Conservation (phyloP, 805 yeast species). For the Hanseniaspora valbyensis region DNA sequence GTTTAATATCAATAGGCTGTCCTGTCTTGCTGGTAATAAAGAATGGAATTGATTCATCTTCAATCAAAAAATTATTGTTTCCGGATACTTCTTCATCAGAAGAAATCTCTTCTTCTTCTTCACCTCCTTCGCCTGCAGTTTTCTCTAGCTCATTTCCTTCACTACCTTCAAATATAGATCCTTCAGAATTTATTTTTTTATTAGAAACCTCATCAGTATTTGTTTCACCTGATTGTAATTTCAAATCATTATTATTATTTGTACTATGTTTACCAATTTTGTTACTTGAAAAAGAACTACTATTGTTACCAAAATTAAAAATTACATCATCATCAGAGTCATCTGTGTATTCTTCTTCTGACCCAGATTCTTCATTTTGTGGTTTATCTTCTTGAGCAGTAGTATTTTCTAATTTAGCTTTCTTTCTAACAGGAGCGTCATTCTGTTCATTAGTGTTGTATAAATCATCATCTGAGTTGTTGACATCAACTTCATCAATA, state of each 20-base stretch:
- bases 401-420: too few relatives aligned
- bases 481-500: neutral
- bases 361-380: too few relatives aligned
- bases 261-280: neutral
- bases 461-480: conserved; percentile 6
- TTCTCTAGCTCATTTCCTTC: neutral
- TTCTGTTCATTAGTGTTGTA: neutral
- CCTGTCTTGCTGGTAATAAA: conserved; percentile 7
- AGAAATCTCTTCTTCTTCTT: conserved; percentile 4
- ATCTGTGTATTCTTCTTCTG: conserved; percentile 9
- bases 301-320: conserved; percentile 11
- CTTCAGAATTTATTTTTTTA: too few relatives aligned
- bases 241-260: neutral
- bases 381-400: too few relatives aligned
- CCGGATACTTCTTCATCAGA: conserved; percentile 7
- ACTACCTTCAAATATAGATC: too few relatives aligned
- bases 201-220: neutral
- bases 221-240: neutral
- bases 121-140: conserved; percentile 1
- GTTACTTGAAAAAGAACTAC: conserved; percentile 6
- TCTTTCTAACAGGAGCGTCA: neutral
- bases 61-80: conserved; percentile 7
- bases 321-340: conserved; percentile 14
- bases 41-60: conserved; percentile 13
- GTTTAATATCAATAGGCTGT: conserved; percentile 28